Base-by-base conservation (phyloP, 2,329 filamentous ascomycete species). In the Fusarium bulbicola region DNA sequence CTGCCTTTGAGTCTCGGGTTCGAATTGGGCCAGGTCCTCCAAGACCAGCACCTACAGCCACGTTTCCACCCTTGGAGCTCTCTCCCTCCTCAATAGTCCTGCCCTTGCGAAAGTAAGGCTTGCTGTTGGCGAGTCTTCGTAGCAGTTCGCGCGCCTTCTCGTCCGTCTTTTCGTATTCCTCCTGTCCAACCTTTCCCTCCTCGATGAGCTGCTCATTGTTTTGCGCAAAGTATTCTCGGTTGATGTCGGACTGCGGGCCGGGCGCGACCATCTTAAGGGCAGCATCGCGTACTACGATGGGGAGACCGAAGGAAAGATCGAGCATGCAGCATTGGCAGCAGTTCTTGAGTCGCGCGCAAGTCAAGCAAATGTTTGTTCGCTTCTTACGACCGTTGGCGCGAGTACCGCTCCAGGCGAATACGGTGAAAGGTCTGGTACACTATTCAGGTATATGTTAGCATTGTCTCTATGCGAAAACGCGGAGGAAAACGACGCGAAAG, bases 291-390 rank as follows among this genome's bases (percentile, higher is more conserved):
- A 99, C 93, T 20, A 95, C 93, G 79, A 99, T 97, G 16, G 96
- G 96, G 34, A 99, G 87, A 30, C 96, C 97, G 79, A 98, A 99
- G 18, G 94, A 95, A 68, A 99, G 85, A 87, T 99, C 96, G 59
- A 99, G 92, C 94, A 98, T 98, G 86, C 96, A 99, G 84, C 92
- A 95, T 85, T 99, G 96, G 80, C 96, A 99, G 86, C 96, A 98
- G 85, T 99, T 99, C 85, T 99, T 99, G 75, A 98, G 88, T 49
- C 96, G 93, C 28, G 96, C 95, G 86, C 96, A 99, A 45, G 96
- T 99, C 30, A 99, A 87, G 82, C 96, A 99, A 78, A 98, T 97
- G 78, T 94, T 97, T 61, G 95, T 98, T 75, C 93, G 92, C 84
- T 97, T 97, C 82, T 95, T 95, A 70, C 95, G 93, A 32, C 95